A percentile compares a stretch with the other conserved stretches of the same genome.
phyloP scores from a whole-genome alignment of 495 filamentous ascomycete species.

The Penicillium herquei region DNA sequence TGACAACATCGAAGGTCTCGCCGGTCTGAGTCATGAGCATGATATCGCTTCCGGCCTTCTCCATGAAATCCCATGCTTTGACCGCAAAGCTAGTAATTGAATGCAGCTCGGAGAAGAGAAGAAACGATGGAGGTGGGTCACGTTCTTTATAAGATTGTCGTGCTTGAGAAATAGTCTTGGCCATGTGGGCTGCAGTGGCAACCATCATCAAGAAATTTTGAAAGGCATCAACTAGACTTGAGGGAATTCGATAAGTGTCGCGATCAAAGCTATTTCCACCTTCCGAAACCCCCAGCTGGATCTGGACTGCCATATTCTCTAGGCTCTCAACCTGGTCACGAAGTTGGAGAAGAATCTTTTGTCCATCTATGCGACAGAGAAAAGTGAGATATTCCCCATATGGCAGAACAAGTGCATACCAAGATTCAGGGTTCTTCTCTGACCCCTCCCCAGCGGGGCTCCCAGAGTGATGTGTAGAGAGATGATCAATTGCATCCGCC shows the following conservation, averaged over 20 bases:
- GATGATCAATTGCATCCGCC: neutral
- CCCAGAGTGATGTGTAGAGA: neutral
- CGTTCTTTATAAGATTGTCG: neutral
- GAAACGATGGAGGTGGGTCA: neutral
- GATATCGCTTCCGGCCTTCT: neutral
- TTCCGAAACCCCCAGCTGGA: slow-evolving; percentile 2
- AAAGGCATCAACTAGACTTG: slow-evolving; percentile 2
- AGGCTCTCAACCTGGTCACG: neutral
- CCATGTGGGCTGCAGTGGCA: neutral
- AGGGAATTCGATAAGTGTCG: slow-evolving; percentile 2
- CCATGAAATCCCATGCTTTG: neutral
- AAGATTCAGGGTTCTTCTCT: neutral
- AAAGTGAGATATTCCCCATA: neutral
- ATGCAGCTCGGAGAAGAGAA: neutral
- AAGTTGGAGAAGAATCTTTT: neutral
- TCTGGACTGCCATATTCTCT: neutral
- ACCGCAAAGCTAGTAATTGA: neutral
- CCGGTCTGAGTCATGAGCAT: slow-evolving; percentile 1
- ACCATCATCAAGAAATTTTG: slow-evolving; percentile 1
- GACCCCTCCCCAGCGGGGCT: neutral
- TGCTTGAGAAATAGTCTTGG: neutral
- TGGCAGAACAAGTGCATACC: neutral
- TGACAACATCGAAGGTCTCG: neutral
- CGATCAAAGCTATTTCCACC: slow-evolving; percentile 1
- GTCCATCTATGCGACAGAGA: neutral